Evolutionary conservation across 2,329 filamentous ascomycete genomes (phyloP).

Genomic region (Calonectria pseudoreteaudii): DNA sequence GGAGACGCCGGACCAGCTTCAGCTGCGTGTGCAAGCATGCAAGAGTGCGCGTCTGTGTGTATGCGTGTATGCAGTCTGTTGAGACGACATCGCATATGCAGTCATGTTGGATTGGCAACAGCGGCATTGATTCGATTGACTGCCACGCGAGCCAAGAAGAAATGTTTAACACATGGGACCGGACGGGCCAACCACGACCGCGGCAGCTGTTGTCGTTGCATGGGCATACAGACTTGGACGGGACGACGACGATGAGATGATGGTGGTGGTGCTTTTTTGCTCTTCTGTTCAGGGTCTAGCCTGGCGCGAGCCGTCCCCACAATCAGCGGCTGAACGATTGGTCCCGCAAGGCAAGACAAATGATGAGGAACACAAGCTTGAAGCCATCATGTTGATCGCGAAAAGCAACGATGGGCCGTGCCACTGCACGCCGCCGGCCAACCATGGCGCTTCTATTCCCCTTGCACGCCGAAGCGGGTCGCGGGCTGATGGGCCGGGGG

Average conservation of each 20-base stretch:
- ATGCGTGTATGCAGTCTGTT: background rate
- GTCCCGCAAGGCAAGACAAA: slow-evolving; percentile 7
- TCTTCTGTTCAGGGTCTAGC: background rate
- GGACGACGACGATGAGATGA: background rate
- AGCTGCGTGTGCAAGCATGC: background rate
- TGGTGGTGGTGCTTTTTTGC: background rate
- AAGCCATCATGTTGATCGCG: slow-evolving; percentile 34
- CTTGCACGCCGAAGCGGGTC: slow-evolving; percentile 23
- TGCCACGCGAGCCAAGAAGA: background rate
- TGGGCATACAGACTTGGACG: background rate
- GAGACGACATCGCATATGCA: slow-evolving; percentile 4
- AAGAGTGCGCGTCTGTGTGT: background rate
- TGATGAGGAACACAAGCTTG: slow-evolving; percentile 8
- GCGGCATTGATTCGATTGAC: background rate
- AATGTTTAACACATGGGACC: background rate
- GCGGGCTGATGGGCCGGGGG: slow-evolving; percentile 19
- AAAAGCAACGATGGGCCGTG: slow-evolving; percentile 28
- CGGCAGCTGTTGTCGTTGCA: background rate
- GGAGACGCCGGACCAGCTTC: background rate
- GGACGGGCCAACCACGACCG: background rate
- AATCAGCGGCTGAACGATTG: slow-evolving; percentile 14
- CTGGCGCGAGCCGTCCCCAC: background rate
- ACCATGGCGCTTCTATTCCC: slow-evolving; percentile 25
- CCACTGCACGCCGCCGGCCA: slow-evolving; percentile 30
- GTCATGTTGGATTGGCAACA: background rate